These are phyloP conservation scores for Daldinia grandis DNA, from an alignment of 495 filamentous ascomycete genomes.

Conservation along the genomic window DNA sequence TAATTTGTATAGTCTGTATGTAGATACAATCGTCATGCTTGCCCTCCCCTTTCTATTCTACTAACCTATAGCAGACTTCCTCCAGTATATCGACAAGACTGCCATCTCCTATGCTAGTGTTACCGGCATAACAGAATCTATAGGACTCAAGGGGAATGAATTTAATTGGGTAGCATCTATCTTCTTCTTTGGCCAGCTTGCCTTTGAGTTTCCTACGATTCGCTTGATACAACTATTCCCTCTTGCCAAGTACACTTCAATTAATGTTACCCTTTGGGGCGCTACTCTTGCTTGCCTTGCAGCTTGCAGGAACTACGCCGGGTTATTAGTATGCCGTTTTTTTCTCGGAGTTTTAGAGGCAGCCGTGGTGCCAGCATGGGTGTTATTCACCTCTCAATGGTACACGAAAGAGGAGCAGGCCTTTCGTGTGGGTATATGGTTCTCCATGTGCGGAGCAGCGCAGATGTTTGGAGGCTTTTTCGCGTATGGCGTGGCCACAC, in stretches of 20 bases:
- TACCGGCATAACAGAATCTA: constrained; percentile 62
- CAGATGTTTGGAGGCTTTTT: constrained; percentile 70
- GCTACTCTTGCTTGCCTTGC: constrained; percentile 62
- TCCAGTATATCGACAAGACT: constrained; percentile 73
- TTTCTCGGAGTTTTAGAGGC: constrained; percentile 69
- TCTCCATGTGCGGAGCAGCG: constrained; percentile 67
- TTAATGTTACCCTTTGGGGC: constrained; percentile 67
- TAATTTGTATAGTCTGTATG: constrained; percentile 63
- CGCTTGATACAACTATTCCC: constrained; percentile 66
- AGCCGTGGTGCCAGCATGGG: constrained; percentile 69
- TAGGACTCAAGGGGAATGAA: constrained; percentile 30
- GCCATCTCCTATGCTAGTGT: constrained; percentile 70
- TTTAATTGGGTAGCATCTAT: constrained; percentile 47
- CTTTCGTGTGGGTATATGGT: constrained; percentile 68
- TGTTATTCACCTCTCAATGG: constrained; percentile 68
- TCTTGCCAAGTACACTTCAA: constrained; percentile 65
- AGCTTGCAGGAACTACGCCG: constrained; percentile 50
- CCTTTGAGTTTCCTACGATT: constrained; percentile 70
- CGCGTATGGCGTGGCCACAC: constrained; percentile 70
- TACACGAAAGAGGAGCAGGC: constrained; percentile 69
- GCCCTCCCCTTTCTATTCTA: not conserved
- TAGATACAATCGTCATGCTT: not conserved
- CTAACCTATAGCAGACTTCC: constrained; percentile 52
- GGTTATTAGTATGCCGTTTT: constrained; percentile 64
- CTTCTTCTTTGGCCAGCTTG: constrained; percentile 72